Evolutionary conservation across 2,329 filamentous ascomycete genomes (phyloP).

Genomic region (Ceratocystis papillata): DNA sequence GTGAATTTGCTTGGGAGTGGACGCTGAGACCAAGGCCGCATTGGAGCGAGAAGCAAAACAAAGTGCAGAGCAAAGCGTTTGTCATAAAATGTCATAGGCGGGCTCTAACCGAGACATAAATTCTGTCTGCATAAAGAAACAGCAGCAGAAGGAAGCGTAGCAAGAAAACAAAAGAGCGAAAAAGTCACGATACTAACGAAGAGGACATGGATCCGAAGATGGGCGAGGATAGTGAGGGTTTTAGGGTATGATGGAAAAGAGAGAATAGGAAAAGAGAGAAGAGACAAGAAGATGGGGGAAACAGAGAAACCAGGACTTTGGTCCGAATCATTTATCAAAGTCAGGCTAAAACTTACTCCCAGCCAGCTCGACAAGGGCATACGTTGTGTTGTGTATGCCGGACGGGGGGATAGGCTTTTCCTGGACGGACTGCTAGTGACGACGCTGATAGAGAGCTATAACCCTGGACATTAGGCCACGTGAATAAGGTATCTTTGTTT

Average conservation of each 20-base stretch:
- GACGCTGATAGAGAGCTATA: neutral
- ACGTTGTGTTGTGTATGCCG: neutral
- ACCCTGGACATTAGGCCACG: neutral
- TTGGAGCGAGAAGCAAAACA: neutral
- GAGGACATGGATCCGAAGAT: neutral
- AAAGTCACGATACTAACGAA: neutral
- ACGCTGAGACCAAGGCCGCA: conserved; percentile 3
- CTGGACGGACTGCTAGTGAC: neutral
- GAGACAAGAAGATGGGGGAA: neutral
- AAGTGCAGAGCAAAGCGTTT: neutral
- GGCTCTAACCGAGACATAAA: neutral
- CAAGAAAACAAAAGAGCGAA: neutral
- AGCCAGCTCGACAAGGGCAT: conserved; percentile 7
- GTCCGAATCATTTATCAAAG: neutral
- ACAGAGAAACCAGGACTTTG: neutral
- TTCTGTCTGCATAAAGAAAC: neutral
- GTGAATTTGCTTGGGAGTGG: neutral
- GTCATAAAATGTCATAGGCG: neutral
- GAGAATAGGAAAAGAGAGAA: neutral
- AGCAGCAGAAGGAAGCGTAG: neutral
- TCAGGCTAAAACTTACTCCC: neutral
- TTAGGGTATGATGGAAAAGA: neutral
- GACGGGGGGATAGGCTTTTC: neutral
- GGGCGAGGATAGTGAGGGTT: neutral
- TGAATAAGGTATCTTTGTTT: too few species aligned